phyloP scores from a whole-genome alignment of 1,284 basidiomycete species.

The Golubevia pallescens region DNA sequence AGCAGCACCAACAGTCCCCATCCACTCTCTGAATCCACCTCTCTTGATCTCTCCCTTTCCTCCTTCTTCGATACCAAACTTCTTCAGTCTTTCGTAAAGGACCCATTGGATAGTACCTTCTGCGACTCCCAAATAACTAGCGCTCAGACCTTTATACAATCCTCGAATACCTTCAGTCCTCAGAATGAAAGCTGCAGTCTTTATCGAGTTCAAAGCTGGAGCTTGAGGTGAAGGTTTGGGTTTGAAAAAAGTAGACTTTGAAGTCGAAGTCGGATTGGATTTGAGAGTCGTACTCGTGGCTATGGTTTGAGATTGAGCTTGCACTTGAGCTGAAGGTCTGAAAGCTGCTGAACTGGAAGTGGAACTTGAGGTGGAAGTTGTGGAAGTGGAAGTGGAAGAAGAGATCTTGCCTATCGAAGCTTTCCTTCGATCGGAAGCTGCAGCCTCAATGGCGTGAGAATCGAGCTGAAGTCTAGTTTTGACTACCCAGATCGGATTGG shows the following conservation, averaged over 20 bases:
- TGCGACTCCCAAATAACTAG: slow-evolving; percentile 92
- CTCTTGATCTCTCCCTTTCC: slow-evolving; percentile 67
- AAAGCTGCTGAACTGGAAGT: slow-evolving; percentile 29
- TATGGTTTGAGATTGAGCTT: slow-evolving; percentile 16
- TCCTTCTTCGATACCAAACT: slow-evolving; percentile 28
- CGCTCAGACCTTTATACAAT: slow-evolving; percentile 92
- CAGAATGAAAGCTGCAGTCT: slow-evolving; percentile 76
- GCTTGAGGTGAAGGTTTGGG: slow-evolving; percentile 26
- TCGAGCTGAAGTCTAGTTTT: slow-evolving; percentile 89
- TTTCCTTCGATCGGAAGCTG: slow-evolving; percentile 14
- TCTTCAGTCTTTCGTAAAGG: slow-evolving; percentile 86
- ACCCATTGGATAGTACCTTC: slow-evolving; percentile 99
- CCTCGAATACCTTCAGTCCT: slow-evolving; percentile 82
- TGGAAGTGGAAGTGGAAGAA: slow-evolving; percentile 14
- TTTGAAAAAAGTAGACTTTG: neutral
- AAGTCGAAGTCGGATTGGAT: slow-evolving; percentile 17
- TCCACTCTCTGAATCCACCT: slow-evolving; percentile 71
- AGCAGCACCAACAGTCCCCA: slow-evolving; percentile 84
- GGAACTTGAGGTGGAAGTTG: slow-evolving; percentile 2
- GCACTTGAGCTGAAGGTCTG: slow-evolving; percentile 26
- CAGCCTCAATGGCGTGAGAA: slow-evolving; percentile 2
- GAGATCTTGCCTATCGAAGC: slow-evolving; percentile 8
- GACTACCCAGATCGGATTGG: slow-evolving; percentile 98
- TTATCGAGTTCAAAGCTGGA: slow-evolving; percentile 69
- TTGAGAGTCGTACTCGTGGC: slow-evolving; percentile 13